Percentiles rank a stretch among this genome's conserved stretches.
phyloP scores from a whole-genome alignment of 208 protist species.

The Leishmania braziliensis region DNA sequence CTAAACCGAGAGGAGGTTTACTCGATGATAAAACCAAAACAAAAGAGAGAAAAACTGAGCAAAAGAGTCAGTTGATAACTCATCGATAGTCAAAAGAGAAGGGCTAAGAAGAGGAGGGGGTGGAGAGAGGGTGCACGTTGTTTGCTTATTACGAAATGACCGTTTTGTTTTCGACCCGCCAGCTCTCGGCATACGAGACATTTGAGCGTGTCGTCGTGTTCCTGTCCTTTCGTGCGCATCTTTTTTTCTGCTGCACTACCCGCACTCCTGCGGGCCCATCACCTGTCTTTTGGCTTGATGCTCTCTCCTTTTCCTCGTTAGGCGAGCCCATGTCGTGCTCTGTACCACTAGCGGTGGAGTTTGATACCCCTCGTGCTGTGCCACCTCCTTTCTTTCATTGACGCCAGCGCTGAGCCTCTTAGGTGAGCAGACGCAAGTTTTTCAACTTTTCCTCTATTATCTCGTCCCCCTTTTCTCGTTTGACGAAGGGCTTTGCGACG shows the following conservation, averaged over 20 bases:
- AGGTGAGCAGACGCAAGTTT: background rate
- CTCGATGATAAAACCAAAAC: background rate
- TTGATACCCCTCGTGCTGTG: too few relatives aligned
- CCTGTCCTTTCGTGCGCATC: background rate
- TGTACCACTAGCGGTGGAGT: background rate
- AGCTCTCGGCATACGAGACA: background rate
- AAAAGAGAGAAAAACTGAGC: background rate
- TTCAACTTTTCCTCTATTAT: background rate
- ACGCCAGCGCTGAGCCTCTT: background rate
- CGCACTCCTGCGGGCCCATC: background rate
- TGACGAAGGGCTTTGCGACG: background rate
- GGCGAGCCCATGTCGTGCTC: background rate
- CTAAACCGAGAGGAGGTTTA: background rate
- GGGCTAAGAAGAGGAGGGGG: background rate
- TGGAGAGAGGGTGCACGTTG: background rate
- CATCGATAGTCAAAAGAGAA: background rate
- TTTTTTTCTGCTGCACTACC: background rate
- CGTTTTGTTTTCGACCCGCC: background rate
- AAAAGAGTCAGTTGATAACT: background rate
- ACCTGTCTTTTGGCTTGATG: background rate
- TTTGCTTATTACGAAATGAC: background rate
- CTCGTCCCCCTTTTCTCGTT: background rate
- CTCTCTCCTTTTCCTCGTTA: conserved; percentile 3
- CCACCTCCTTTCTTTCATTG: background rate
- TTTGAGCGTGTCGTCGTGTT: background rate